Evolutionary conservation across 768 basidiomycete species (phyloP), one percentile per base, ranked within the genome.

Genomic region (Pleurotus ostreatus): DNA sequence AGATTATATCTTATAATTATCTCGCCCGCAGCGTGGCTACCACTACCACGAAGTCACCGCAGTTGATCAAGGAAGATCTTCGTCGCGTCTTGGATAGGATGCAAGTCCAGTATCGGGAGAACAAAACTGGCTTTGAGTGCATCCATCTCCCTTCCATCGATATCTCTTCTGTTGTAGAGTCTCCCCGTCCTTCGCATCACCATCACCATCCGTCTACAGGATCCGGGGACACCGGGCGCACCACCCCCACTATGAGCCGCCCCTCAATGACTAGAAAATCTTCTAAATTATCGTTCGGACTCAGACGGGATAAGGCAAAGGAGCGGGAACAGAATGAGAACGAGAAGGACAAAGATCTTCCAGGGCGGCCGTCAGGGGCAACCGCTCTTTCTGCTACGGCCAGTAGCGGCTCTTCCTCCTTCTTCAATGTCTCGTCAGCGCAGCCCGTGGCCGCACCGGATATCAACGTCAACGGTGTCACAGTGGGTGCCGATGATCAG

Each of bases 101-200:
- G 85, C 94, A 95, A 60, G 89, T 99, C 30, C 92, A 94, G 69
- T 94, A 97, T 67, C 83, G 93, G 40, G 90, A 94, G 68, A 93
- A 83, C 62, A 91, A 87, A 71, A 78, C 84, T 56, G 97, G 96
- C 2, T 98, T 93, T 68, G 96, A 99, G 69, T 99, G 97, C 73
- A 90, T 96, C 20, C 94, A 99, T 68, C 71, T 91, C 26, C 96
- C 96, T 0, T 94, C 92, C 25, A 98, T 98, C 69, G 94, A 97
- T 66, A 72, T 98, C 8, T 79, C 88, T 3, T 88, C 92, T 12
- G 78, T 96, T 11, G 80, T 83, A 8, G 60, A 62, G 8, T 60
- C 67, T 3, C 56, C 54, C 45, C 62, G 63, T 45, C 58, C 68
- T 66, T 60, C 60, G 62, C 22, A 58, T 56, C 74, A 70, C 55